Base-by-base conservation (phyloP, 805 yeast species). In the Kodamaea kakaduensis region DNA sequence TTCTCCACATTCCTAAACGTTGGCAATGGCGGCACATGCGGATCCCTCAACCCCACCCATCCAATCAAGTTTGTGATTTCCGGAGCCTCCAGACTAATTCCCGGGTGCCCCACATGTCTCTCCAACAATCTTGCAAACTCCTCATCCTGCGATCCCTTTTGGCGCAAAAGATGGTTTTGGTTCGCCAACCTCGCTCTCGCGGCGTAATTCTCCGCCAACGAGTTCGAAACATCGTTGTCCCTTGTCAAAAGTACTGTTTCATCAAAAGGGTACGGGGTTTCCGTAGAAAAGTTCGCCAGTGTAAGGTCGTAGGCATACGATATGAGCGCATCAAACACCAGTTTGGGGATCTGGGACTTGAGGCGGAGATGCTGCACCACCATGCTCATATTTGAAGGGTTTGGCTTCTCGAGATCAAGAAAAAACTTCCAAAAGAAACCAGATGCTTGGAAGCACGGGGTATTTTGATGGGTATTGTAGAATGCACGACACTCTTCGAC, bases 1-100 rank as follows among this genome's bases (percentile, higher is more conserved):
- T 75, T 78, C 44, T 83, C 89, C 6, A 80, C 77, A 48, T 78
- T 77, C 43, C 69, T 74, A 52, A 80, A 80, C 4, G 68, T 61
- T 2, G 89, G 90, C 15, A 78, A 48, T 2, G 53, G 44, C 1
- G 66, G 66, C 1, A 52, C 46, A 13, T 34, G 40, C 10, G 54
- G 30, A n/a, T 46, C 41, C 10, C 15, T 24, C 28, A 17, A 22
- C 14, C 30, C 25, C 6, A 36, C 50, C 45, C 16, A 56, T 5
- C 9, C 44, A 13, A 56, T 20, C 10, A 43, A 44, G 32, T 61
- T 64, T 12, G 61, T 54, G 13, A 63, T 51, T 23, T 64, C 67
- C 0, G 72, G 72, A 9, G 42, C 47, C 3, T 53, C 44, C 1
- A 62, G 67, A 6, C 28, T 33, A 23, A 28, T 9, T n/a, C 38